Evolutionary conservation across 139 green algal genomes (phyloP), one percentile per base, ranked within the genome.

Genomic region (Nannochloris sp.): DNA sequence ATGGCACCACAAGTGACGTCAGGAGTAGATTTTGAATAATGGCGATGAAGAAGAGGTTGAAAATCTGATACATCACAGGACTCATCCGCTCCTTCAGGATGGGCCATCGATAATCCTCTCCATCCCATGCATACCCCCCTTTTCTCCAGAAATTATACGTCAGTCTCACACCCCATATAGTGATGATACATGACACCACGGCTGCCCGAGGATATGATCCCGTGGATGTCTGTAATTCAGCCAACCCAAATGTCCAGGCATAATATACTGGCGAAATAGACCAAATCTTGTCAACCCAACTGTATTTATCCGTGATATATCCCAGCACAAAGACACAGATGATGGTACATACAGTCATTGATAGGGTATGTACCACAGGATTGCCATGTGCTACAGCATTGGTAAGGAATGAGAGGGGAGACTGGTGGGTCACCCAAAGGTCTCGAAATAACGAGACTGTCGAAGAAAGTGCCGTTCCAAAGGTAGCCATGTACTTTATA

Each of bases 101-200:
- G 20, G 63, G 63, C 70, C 70, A 76, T 10, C 71, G 50, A 28
- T 78, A 78, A 55, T 78, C 71, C 43, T 78, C 65, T 0, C 33
- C 71, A 0, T 5, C 20, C 36, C 36, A 69, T 25, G 51, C 25
- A 61, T 77, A 79, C 0, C 72, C 72, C 6, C 72, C 68, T 50
- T 72, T 79, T 11, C 77, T 64, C 8, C 37, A 67, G 50, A 83
- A 83, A 56, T 83, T 82, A 44, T 44, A 79, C 5, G 77, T 83
- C 2, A 83, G 66, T 3, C 77, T 66, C 1, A 23, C 14, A 30
- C 72, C 77, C 77, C 77, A 83, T 12, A 63, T 28, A 4, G 46
- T 61, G n/a, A 60, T 25, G 2, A 83, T 63, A 14, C 11, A 5
- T 2, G 60, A 48, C 13, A 69, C 62, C 6, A 61, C 6, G 2